Evolutionary conservation across 345 rosid species (phyloP).

Genomic region (Euphorbia tirucalli): DNA sequence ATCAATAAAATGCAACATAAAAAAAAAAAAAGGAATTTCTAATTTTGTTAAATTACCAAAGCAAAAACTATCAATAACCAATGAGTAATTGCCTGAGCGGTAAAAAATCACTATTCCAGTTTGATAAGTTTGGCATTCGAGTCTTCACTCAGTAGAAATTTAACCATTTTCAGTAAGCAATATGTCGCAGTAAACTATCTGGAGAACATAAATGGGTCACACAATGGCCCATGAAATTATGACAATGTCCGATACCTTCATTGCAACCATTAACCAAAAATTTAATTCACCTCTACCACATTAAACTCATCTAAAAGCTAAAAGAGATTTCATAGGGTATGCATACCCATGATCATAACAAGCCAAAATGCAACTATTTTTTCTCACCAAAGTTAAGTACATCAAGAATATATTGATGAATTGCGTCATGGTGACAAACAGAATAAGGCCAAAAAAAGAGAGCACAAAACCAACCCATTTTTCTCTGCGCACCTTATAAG

Average conservation of each 20-base stretch:
- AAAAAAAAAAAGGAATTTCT: no score
- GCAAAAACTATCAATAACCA: no score
- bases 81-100: no score
- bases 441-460: not conserved
- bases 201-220: no score
- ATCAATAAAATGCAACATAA: no score
- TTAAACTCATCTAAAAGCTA: not conserved
- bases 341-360: not conserved
- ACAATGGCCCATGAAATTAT: no score
- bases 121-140: no score
- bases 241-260: not conserved
- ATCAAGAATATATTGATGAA: not conserved
- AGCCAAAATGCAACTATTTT: slow-evolving; percentile 4
- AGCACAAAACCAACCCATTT: not conserved
- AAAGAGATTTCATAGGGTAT: not conserved
- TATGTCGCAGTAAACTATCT: no score
- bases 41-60: no score
- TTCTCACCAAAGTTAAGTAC: not conserved
- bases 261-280: not conserved
- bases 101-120: no score
- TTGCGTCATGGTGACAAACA: not conserved
- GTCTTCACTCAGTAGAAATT: no score
- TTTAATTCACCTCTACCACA: not conserved
- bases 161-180: no score
- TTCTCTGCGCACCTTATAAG: not conserved